Conservation (phyloP, 139 green algal genomes). For the Zygnema circumcarinatum region DNA sequence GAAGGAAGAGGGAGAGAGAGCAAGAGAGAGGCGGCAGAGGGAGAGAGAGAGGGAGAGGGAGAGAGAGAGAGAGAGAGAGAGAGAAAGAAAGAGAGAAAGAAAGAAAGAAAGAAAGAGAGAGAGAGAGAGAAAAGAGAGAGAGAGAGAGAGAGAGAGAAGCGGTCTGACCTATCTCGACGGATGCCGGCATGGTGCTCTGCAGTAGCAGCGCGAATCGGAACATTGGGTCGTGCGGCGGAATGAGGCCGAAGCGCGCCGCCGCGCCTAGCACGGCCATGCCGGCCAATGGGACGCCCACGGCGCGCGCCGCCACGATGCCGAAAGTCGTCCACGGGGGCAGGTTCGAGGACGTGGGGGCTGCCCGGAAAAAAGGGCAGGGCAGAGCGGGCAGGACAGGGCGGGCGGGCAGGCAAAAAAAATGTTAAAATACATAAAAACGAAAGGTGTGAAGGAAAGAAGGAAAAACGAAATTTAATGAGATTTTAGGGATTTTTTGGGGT, state of each 20-base stretch:
- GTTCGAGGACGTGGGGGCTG: constrained; percentile 8
- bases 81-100: background rate
- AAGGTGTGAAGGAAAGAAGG: background rate
- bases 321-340: background rate
- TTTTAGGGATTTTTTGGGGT: background rate
- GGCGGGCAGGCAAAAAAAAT: background rate
- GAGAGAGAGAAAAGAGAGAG: background rate
- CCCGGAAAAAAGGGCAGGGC: background rate
- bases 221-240: constrained; percentile 15
- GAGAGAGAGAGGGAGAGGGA: background rate
- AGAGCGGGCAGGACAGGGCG: background rate
- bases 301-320: background rate
- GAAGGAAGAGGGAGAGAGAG: background rate
- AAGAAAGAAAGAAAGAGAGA: background rate
- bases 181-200: constrained; percentile 30
- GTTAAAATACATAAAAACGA: background rate
- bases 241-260: constrained; percentile 3
- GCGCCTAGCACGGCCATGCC: constrained; percentile 13
- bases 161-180: constrained; percentile 43
- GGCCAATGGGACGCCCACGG: constrained; percentile 9
- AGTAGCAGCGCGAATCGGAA: constrained; percentile 49
- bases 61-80: background rate
- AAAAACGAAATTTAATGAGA: background rate
- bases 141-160: background rate
- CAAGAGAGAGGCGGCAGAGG: background rate